Conservation (phyloP, 129 eudicot genomes). For the Ambrosia trifida region DNA sequence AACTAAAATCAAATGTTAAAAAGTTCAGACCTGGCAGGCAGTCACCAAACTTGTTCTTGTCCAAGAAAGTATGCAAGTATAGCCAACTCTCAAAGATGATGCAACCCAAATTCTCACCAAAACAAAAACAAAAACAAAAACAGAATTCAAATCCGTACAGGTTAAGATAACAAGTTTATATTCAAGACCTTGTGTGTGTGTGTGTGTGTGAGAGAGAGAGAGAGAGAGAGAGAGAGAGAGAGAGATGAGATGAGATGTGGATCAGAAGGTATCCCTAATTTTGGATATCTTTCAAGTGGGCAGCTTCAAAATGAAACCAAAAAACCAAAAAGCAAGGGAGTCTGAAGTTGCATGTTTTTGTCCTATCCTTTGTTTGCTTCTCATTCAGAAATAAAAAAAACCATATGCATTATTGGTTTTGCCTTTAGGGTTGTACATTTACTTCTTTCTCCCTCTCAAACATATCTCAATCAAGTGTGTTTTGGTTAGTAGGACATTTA, state of each 20-base stretch:
- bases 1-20: conserved; percentile 17
- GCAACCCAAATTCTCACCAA: conserved; percentile 25
- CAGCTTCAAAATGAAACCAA: conserved; percentile 45
- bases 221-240: conserved; percentile 2
- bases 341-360: conserved; percentile 61
- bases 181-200: conserved; percentile 8
- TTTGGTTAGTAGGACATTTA: neutral
- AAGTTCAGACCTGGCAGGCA: conserved; percentile 31
- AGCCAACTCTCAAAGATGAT: conserved; percentile 30
- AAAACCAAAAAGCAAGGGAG: conserved; percentile 40
- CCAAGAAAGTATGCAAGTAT: neutral
- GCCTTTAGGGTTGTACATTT: conserved; percentile 32
- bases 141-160: conserved; percentile 33
- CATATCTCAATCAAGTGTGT: neutral
- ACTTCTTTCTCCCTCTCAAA: conserved; percentile 35
- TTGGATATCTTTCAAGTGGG: conserved; percentile 39
- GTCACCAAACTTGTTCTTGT: conserved; percentile 23
- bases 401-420: conserved; percentile 38
- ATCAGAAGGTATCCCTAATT: conserved; percentile 41
- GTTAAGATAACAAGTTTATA: conserved; percentile 24
- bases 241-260: conserved; percentile 27
- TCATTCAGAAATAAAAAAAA: conserved; percentile 31
- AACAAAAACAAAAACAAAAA: too few species aligned
- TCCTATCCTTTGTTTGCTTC: conserved; percentile 64
- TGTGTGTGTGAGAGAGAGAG: neutral